These are phyloP conservation scores for Aspergillus intermedius DNA, from an alignment of 2,329 filamentous ascomycete genomes.

Conservation along the genomic window DNA sequence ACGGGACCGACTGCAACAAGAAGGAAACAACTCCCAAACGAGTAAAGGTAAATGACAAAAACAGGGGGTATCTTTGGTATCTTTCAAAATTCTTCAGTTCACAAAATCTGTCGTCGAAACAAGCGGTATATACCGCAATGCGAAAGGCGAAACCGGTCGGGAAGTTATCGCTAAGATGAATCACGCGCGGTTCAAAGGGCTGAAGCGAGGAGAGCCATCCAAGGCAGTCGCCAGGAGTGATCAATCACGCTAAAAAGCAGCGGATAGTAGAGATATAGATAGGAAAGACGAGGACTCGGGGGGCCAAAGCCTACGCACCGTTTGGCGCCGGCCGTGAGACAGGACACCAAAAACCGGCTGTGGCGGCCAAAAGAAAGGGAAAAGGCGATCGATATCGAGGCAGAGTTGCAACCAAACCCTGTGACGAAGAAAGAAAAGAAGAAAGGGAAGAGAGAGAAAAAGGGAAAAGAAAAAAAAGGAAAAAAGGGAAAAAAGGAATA, in stretches of 20 bases:
- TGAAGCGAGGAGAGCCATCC: not conserved
- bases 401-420: constrained; percentile 20
- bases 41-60: constrained; percentile 12
- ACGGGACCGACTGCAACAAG: constrained; percentile 20
- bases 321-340: constrained; percentile 42
- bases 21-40: constrained; percentile 19
- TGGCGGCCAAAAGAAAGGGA: constrained; percentile 34
- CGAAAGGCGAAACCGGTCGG: not conserved
- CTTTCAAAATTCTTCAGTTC: not conserved
- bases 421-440: constrained; percentile 8
- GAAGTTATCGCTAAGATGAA: not conserved
- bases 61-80: constrained; percentile 27
- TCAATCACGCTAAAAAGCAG: not conserved
- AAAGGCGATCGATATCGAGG: constrained; percentile 30
- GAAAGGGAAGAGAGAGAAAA: constrained; percentile 6
- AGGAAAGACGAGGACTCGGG: constrained; percentile 18
- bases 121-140: constrained; percentile 9
- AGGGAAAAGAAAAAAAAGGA: constrained; percentile 5
- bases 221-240: not conserved
- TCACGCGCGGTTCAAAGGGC: not conserved
- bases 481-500: constrained; percentile 6
- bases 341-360: constrained; percentile 42
- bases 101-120: no score
- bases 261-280: constrained; percentile 1
- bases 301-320: constrained; percentile 41